phyloP scores from a whole-genome alignment of 2,329 filamentous ascomycete genomes.

The Paraphoma chrysanthemicola region DNA sequence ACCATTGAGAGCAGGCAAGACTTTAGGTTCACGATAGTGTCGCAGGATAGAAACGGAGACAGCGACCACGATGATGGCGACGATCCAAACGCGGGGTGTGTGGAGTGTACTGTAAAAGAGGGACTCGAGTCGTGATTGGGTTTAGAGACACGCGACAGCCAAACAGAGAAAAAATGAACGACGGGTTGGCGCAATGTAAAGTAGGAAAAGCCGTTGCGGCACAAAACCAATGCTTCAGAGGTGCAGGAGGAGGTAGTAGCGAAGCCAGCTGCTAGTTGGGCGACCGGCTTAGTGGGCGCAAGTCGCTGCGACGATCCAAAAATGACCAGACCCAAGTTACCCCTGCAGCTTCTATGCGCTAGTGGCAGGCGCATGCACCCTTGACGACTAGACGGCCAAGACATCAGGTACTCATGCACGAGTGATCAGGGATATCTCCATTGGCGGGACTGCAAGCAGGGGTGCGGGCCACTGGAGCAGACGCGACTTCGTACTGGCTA shows the following conservation, averaged over 20 bases:
- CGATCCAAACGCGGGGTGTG: conserved; percentile 18
- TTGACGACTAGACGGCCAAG: conserved; percentile 30
- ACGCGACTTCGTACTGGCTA: conserved; percentile 28
- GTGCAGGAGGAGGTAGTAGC: conserved; percentile 27
- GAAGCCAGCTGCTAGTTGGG: conserved; percentile 38
- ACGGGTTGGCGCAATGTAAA: conserved; percentile 37
- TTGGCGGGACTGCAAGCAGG: conserved; percentile 27
- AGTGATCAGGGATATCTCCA: conserved; percentile 24
- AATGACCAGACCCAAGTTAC: conserved; percentile 22
- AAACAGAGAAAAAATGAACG: conserved; percentile 27
- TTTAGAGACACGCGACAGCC: conserved; percentile 29
- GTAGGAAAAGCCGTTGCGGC: conserved; percentile 34
- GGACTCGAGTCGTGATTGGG: conserved; percentile 29
- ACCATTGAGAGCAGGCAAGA: conserved; percentile 21
- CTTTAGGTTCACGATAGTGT: conserved; percentile 25
- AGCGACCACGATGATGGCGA: conserved; percentile 11
- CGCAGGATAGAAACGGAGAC: conserved; percentile 30
- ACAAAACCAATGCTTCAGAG: conserved; percentile 17
- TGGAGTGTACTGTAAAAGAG: conserved; percentile 18
- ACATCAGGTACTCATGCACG: conserved; percentile 25
- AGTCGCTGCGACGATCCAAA: conserved; percentile 36
- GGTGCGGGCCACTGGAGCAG: conserved; percentile 4
- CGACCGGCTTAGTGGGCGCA: conserved; percentile 26
- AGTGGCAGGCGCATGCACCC: conserved; percentile 25
- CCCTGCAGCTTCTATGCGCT: conserved; percentile 36